A percentile compares a stretch with the other conserved stretches of the same genome.
Conservation (phyloP, 2,329 filamentous ascomycete species). For the Cladophialophora carrionii region DNA sequence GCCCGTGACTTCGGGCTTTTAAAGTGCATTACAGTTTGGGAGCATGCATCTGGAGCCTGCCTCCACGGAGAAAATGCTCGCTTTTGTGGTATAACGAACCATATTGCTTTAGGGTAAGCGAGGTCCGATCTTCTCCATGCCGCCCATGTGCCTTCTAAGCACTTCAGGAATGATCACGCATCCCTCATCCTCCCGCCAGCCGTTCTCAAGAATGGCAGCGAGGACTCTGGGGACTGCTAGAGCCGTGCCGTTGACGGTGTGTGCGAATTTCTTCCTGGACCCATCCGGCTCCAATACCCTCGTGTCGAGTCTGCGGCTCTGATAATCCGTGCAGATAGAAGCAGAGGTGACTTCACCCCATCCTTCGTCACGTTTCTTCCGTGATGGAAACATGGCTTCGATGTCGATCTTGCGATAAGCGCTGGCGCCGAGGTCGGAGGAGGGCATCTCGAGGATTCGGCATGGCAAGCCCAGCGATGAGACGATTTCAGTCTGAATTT, state of each 20-base stretch:
- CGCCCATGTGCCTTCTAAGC: slow-evolving; percentile 82
- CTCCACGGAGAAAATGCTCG: neutral
- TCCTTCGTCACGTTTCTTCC: slow-evolving; percentile 64
- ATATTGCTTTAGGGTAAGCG: slow-evolving; percentile 15
- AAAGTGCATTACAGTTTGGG: neutral
- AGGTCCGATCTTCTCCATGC: slow-evolving; percentile 64
- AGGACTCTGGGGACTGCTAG: slow-evolving; percentile 87
- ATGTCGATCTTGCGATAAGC: slow-evolving; percentile 89
- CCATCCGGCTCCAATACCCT: slow-evolving; percentile 60
- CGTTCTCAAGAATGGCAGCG: slow-evolving; percentile 85
- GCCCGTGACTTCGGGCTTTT: neutral
- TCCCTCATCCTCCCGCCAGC: slow-evolving; percentile 71
- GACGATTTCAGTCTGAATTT: slow-evolving; percentile 84
- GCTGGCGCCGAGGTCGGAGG: slow-evolving; percentile 82
- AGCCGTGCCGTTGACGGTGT: slow-evolving; percentile 92
- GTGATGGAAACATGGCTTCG: slow-evolving; percentile 88
- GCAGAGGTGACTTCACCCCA: slow-evolving; percentile 95
- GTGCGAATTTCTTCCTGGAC: slow-evolving; percentile 71
- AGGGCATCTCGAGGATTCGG: slow-evolving; percentile 90
- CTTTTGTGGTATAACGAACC: neutral
- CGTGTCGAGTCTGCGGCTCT: slow-evolving; percentile 79
- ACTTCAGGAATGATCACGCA: slow-evolving; percentile 77
- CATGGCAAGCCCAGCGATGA: slow-evolving; percentile 76
- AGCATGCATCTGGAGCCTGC: neutral
- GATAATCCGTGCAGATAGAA: slow-evolving; percentile 93